Evolutionary conservation across 2,329 filamentous ascomycete genomes (phyloP).

Genomic region (Colletotrichum trifolii): DNA sequence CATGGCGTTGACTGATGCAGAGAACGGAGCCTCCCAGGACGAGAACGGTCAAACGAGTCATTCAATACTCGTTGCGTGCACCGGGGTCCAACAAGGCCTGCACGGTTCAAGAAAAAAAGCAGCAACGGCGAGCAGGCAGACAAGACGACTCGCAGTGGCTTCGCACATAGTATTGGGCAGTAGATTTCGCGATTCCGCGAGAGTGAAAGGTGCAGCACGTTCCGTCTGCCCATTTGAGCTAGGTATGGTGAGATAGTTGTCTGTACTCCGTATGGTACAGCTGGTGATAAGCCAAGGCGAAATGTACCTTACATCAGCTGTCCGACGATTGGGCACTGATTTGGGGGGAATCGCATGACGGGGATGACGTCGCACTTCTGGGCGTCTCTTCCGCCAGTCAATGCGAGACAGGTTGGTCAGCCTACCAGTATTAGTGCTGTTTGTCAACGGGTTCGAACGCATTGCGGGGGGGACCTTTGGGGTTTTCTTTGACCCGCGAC

Average conservation of each 20-base stretch:
- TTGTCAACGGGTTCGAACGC: constrained; percentile 19
- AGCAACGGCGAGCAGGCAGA: neutral
- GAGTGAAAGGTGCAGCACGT: constrained; percentile 9
- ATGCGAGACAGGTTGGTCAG: constrained; percentile 35
- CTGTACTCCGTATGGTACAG: neutral
- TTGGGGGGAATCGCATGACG: constrained; percentile 15
- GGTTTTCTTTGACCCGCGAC: neutral
- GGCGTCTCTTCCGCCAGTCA: constrained; percentile 28
- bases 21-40: neutral
- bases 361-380: constrained; percentile 34
- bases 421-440: neutral
- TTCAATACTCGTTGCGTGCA: constrained; percentile 11
- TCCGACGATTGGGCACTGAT: neutral
- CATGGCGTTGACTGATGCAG: constrained; percentile 6
- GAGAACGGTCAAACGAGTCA: constrained; percentile 22
- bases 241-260: too few species aligned
- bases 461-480: constrained; percentile 15
- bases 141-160: constrained; percentile 3
- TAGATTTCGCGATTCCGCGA: constrained; percentile 7
- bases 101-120: constrained; percentile 1
- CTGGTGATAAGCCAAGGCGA: too few species aligned
- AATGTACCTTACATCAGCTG: too few species aligned
- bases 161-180: neutral
- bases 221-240: constrained; percentile 17
- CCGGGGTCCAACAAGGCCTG: neutral